These are phyloP conservation scores for Hansenula sp. DNA, from an alignment of 1,139 yeast genomes.

Conservation along the genomic window DNA sequence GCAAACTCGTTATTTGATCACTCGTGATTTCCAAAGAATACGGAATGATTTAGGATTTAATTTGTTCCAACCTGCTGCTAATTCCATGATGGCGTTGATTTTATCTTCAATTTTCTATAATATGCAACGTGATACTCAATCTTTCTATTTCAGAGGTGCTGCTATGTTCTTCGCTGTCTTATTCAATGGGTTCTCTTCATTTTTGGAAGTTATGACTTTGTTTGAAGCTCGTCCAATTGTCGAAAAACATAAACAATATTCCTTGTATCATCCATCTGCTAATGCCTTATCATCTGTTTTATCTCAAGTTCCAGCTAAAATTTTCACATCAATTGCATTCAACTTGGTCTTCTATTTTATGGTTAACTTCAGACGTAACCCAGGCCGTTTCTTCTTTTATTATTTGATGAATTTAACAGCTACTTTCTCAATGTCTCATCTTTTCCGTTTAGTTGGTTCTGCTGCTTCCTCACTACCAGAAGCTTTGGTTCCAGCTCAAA, in stretches of 20 bases:
- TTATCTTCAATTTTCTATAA: constrained; percentile 76
- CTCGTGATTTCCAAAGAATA: constrained; percentile 60
- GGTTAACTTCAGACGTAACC: constrained; percentile 59
- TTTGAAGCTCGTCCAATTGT: constrained; percentile 76
- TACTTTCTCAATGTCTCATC: constrained; percentile 64
- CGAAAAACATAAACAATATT: constrained; percentile 75
- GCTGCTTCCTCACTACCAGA: constrained; percentile 54
- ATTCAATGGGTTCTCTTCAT: constrained; percentile 72
- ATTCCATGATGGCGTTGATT: constrained; percentile 69
- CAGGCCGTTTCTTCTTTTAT: constrained; percentile 70
- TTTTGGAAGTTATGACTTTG: constrained; percentile 67
- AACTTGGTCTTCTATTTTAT: constrained; percentile 64
- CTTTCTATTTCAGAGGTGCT: constrained; percentile 68
- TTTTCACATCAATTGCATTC: constrained; percentile 51
- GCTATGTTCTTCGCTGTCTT: constrained; percentile 73
- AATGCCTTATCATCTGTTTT: constrained; percentile 69
- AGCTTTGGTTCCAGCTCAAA: constrained; percentile 72
- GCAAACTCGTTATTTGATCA: constrained; percentile 60
- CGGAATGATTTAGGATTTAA: constrained; percentile 67
- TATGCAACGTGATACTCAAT: constrained; percentile 39
- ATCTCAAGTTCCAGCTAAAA: constrained; percentile 64
- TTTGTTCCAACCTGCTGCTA: constrained; percentile 54
- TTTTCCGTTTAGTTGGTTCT: constrained; percentile 72
- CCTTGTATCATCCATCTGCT: constrained; percentile 74
- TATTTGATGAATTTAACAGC: constrained; percentile 49